These are phyloP conservation scores for Didymella lethalis DNA, from an alignment of 2,329 filamentous ascomycete species.

Conservation along the genomic window DNA sequence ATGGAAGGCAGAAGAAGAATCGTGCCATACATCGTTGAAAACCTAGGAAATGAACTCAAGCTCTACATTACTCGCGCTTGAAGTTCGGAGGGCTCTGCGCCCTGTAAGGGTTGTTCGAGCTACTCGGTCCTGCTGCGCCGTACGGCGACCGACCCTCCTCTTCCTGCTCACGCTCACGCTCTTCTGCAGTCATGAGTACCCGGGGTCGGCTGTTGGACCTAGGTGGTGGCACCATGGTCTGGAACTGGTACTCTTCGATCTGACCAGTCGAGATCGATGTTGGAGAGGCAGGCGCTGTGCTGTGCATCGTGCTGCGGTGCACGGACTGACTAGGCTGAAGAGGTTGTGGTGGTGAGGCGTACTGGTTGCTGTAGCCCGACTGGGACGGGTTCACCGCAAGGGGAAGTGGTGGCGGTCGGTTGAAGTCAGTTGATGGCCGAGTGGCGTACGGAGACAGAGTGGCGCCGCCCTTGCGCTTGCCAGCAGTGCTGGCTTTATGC, in stretches of 20 bases:
- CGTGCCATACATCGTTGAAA: constrained; percentile 9
- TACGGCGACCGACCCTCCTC: constrained; percentile 29
- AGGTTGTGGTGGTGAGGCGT: constrained; percentile 32
- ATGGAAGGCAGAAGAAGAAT: constrained; percentile 1
- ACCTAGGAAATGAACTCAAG: not conserved
- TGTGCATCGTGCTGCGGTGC: constrained; percentile 34
- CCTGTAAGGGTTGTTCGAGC: constrained; percentile 30
- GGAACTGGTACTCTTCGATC: constrained; percentile 46
- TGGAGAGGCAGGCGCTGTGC: constrained; percentile 40
- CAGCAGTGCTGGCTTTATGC: constrained; percentile 54
- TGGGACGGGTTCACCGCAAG: constrained; percentile 34
- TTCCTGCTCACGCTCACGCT: constrained; percentile 29
- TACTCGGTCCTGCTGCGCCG: constrained; percentile 18
- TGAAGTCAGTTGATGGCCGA: constrained; percentile 31
- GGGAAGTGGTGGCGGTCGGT: constrained; percentile 41
- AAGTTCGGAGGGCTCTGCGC: constrained; percentile 17
- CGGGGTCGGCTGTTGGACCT: constrained; percentile 32
- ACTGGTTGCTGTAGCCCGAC: constrained; percentile 26
- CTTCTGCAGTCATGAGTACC: constrained; percentile 24
- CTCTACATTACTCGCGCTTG: constrained; percentile 11
- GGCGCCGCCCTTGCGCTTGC: constrained; percentile 51
- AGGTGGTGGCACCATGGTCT: constrained; percentile 44
- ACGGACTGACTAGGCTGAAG: constrained; percentile 27
- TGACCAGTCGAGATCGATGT: constrained; percentile 44
- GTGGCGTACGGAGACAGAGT: constrained; percentile 36